Conservation (phyloP, 1,284 basidiomycete species). For the Moesziomyces antarcticus region DNA sequence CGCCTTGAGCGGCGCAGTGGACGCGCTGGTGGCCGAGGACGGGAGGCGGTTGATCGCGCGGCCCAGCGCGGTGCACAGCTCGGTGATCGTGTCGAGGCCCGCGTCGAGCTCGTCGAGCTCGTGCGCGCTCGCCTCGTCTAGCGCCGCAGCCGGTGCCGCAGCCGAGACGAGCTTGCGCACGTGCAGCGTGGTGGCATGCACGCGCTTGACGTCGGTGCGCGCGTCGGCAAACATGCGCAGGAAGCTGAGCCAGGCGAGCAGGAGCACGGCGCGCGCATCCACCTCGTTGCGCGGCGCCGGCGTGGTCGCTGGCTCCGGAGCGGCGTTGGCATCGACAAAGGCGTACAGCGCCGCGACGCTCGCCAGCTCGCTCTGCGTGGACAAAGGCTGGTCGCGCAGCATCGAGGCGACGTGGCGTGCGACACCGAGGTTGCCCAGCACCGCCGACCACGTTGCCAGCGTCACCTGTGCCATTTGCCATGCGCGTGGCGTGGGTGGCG, state of each 20-base stretch:
- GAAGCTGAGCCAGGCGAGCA: conserved; percentile 54
- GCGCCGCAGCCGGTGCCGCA: neutral
- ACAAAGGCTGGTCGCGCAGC: conserved; percentile 18
- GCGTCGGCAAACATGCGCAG: conserved; percentile 41
- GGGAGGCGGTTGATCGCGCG: conserved; percentile 17
- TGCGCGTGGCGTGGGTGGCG: conserved; percentile 33
- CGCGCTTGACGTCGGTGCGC: neutral
- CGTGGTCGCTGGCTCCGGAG: neutral
- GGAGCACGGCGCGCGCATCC: conserved; percentile 46
- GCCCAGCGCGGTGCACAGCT: conserved; percentile 31
- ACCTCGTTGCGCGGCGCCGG: conserved; percentile 20
- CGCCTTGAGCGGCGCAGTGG: conserved; percentile 5
- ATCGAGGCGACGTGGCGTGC: conserved; percentile 38
- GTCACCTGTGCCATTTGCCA: conserved; percentile 49
- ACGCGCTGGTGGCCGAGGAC: neutral
- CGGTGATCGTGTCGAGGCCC: conserved; percentile 23
- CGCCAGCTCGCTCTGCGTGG: conserved; percentile 7
- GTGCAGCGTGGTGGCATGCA: conserved; percentile 22
- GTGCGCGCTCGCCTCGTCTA: neutral
- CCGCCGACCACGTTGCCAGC: conserved; percentile 54
- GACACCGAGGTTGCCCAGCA: conserved; percentile 48
- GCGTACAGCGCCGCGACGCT: conserved; percentile 20
- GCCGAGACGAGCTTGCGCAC: conserved; percentile 28
- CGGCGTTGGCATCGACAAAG: conserved; percentile 8
- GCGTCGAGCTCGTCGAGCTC: conserved; percentile 23